Conservation (phyloP, 495 filamentous ascomycete species). For the Neurospora terricola region DNA sequence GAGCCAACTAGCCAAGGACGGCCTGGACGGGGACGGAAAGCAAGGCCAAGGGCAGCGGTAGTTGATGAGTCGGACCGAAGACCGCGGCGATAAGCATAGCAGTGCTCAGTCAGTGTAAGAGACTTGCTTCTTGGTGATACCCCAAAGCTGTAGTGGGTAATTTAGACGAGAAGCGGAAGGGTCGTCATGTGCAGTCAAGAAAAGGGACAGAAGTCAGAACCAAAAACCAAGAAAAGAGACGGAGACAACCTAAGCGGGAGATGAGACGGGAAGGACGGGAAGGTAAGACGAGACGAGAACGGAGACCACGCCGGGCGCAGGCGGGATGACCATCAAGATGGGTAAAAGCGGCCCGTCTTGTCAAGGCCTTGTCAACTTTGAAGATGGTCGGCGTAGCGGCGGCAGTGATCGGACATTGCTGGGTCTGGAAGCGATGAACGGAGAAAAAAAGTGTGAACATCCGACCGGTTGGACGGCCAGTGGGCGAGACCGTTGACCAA, state of each 20-base stretch:
- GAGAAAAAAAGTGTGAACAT: neutral
- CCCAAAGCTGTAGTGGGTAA: neutral
- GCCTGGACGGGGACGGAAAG: neutral
- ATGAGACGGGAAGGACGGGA: neutral
- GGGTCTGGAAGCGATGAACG: neutral
- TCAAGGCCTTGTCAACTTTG: neutral
- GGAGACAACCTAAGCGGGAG: neutral
- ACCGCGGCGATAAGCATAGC: neutral
- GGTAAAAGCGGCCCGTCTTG: neutral
- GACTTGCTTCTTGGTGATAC: neutral
- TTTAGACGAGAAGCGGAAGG: neutral
- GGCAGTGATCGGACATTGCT: neutral
- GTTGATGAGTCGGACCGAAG: neutral
- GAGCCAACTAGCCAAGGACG: neutral
- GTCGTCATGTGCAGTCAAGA: neutral
- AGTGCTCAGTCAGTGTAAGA: neutral
- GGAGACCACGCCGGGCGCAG: neutral
- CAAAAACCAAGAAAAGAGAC: neutral
- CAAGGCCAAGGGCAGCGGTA: neutral
- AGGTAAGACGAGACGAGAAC: neutral
- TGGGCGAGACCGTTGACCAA: neutral
- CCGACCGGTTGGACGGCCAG: neutral
- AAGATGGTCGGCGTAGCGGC: neutral
- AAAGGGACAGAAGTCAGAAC: neutral
- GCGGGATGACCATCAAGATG: neutral